Base-by-base conservation (phyloP, 2,329 filamentous ascomycete species). In the Pyricularia sp. region DNA sequence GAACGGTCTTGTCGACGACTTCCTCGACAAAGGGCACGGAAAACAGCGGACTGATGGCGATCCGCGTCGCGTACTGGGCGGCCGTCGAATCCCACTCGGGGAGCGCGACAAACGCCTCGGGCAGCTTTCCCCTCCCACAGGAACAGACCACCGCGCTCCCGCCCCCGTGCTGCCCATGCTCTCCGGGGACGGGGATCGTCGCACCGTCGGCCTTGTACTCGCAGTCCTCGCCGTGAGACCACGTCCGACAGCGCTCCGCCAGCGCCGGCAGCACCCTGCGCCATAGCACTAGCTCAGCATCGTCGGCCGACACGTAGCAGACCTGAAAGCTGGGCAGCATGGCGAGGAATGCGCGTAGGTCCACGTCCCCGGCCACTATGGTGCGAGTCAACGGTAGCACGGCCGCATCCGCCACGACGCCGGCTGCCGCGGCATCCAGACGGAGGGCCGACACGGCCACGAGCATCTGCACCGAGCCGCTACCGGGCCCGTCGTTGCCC, bases 241-340 rank as follows among this genome's bases (percentile, higher is more conserved):
- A 85, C 4, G 79, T 82, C n/a, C 83, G 79, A 70, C 82, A 84
- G 33, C 83, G 77, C 74, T 86, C 83, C 1, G 75, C 81, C 65
- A 83, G 70, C 0, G 80, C 77, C 0, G 83, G 82, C 3, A 85
- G 73, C 1, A 74, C 68, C 55, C 75, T 77, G 72, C 84, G 84
- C 84, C 83, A 85, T 11, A 84, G 76, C 1, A 83, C 75, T 2
- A 92, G 78, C 55, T 91, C 90, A n/a, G 81, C 83, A 12, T 86
- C 85, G 31, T 83, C 76, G 4, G 84, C 79, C 0, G 67, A 73
- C n/a, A 81, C 71, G 12, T 74, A 77, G 71, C 77, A 77, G 68
- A 78, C 76, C 64, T 81, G 76, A 0, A 81, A 73, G 11, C 75
- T 74, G 17, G 76, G 74, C 0, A 81, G 70, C 1, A 80, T 55